Base-by-base conservation (phyloP, 352 stramenopile genomes). In the Phytopythium mirpurense region DNA sequence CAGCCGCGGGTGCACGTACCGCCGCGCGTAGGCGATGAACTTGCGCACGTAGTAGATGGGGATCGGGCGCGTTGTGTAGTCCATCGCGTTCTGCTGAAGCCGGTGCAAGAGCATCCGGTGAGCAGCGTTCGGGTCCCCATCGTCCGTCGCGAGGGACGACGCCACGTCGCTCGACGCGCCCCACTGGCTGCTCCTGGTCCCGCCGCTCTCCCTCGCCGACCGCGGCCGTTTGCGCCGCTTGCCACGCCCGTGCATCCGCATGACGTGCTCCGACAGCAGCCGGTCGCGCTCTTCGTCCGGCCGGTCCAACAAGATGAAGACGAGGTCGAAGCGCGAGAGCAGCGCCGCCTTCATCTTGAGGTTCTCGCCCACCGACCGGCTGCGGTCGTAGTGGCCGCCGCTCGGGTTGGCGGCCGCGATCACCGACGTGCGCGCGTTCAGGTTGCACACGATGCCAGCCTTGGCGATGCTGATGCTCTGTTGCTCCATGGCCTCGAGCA, bases 401-500 rank as follows among this genome's bases (percentile, higher is more conserved):
- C 91, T 95, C 7, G 97, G 97, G 74, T 99, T 99, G 0, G 97
- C 97, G 8, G 96, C 97, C 14, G 96, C 96, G 51, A 99, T 88
- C 27, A 99, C 86, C 9, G 91, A 97, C 40, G 95, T 98, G 9
- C 96, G 68, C 18, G 92, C 93, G 46, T 94, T 96, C 31, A 99
- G 76, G 16, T 92, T 97, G 58, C 92, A 97, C 15, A 98, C 92
- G 26, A 99, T 96, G 32, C 97, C 77, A 32, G 78, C 79, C 56
- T 90, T 90, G 14, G 78, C 78, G 43, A 89, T 96, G 66, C 74
- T 99, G 86, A 84, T 99, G 84, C 78, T 99, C 69, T 99, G 96
- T 60, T 99, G 97, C 74, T 99, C 97, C 97, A 99, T 99, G 11
- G 95, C 93, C 78, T 99, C 96, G 18, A 99, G 78, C 7, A 99